Conservation (phyloP, 1,284 basidiomycete species). For the Vanrija sp. region DNA sequence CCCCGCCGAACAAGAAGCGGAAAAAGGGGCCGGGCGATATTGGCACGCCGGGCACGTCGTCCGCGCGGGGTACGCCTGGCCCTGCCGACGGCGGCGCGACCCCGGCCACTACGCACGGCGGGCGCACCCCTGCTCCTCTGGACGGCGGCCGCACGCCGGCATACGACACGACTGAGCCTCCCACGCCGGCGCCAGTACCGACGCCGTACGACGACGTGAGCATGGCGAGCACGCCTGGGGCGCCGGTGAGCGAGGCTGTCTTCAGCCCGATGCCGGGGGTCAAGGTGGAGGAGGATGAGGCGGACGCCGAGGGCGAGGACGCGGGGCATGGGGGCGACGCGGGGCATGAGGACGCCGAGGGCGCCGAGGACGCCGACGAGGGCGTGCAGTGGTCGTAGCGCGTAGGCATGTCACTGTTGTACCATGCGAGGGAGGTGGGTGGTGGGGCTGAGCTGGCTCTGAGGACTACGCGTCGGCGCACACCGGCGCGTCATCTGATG, state of each 20-base stretch:
- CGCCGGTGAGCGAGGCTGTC: background rate
- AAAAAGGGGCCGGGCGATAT: background rate
- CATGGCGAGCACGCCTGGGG: background rate
- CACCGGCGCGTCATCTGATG: no score
- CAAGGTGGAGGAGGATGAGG: background rate
- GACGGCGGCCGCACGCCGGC: no score
- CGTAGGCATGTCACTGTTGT: no score
- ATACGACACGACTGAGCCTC: no score
- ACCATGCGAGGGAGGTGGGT: no score
- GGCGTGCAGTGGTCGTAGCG: background rate
- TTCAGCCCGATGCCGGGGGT: background rate
- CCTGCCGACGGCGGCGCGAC: background rate
- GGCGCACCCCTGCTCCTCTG: no score
- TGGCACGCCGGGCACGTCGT: background rate
- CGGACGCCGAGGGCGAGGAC: background rate
- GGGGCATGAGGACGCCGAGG: background rate
- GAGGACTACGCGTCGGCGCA: no score
- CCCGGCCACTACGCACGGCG: background rate
- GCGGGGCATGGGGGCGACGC: background rate
- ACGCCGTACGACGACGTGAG: conserved; percentile 1
- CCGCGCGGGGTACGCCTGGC: background rate
- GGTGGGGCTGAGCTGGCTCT: no score
- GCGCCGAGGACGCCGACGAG: conserved; percentile 1
- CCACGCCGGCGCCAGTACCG: background rate
- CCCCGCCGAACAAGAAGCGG: background rate